Evolutionary conservation across 176 grass and related monocot species (phyloP).

Genomic region (Tillandsia leiboldiana): DNA sequence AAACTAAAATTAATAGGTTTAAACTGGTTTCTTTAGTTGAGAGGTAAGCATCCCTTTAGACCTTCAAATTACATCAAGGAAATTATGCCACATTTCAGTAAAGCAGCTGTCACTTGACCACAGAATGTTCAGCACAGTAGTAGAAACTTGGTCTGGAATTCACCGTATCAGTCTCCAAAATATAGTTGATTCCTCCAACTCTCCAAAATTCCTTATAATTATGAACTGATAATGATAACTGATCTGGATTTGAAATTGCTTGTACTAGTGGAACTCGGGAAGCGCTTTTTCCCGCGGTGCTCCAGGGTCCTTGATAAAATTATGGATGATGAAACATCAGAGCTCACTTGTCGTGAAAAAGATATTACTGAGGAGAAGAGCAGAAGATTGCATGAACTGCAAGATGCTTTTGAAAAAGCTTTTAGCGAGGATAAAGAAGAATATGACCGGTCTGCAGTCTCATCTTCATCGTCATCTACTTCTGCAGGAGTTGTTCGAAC

Average conservation of each 20-base stretch:
- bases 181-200: neutral
- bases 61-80: no score
- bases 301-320: conserved; percentile 44
- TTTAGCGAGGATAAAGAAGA: conserved; percentile 79
- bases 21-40: no score
- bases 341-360: conserved; percentile 21
- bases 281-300: conserved; percentile 71
- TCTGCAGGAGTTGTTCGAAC: conserved; percentile 12
- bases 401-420: conserved; percentile 43
- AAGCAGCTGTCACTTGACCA: no score
- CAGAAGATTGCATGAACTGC: conserved; percentile 50
- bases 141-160: no score
- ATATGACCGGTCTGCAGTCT: conserved; percentile 18
- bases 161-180: neutral
- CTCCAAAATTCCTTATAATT: neutral
- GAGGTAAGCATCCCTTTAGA: no score
- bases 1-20: no score
- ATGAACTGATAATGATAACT: neutral
- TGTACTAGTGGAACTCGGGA: conserved; percentile 67
- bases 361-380: conserved; percentile 36
- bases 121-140: no score
- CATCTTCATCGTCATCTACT: conserved; percentile 35
- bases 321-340: conserved; percentile 51
- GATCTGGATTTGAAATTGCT: conserved; percentile 7
- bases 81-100: no score